Base-by-base conservation (phyloP, 352 stramenopile species). In the Globisporangium radiosum region DNA sequence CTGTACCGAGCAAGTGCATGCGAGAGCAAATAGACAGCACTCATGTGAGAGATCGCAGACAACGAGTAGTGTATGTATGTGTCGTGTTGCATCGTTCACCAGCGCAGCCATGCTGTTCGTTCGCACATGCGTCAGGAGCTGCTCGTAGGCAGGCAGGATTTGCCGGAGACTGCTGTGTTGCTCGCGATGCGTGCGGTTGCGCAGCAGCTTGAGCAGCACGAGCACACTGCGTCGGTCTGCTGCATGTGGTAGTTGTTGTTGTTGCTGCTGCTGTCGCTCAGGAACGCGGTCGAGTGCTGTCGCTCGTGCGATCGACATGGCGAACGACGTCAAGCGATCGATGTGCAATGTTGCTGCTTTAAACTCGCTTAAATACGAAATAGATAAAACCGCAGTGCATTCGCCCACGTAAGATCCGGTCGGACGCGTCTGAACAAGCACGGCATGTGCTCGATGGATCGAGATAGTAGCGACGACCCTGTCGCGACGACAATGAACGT, bases 111-210 rank as follows among this genome's bases (percentile, higher is more conserved):
- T 7, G n/a, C 11, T 38, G 52, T 47, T 43, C 58, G 14, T 2
- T 63, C 78, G 38, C 69, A 88, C 81, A 42, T 71, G 70, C 33
- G 56, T 65, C 57, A 91, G 66, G 7, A 91, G 70, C 44, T 62
- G 75, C 66, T 85, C 63, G 50, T 80, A 88, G 36, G 68, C 51
- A 1, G 67, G 59, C 14, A 80, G 19, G 1, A 86, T 52, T 42
- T 59, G 55, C n/a, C 59, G 66, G 53, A 91, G 62, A 52, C 61
- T 55, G 59, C 60, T 59, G 51, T 57, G 19, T 50, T 51, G 19
- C 4, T 71, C 60, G 0, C 47, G 44, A 15, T 52, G 62, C 38
- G 87, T n/a, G 37, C 60, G 65, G 5, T 36, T 55, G 36, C 71
- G 70, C 17, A 91, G 66, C 52, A 53, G 60, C 52, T 64, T 68